phyloP scores from a whole-genome alignment of 2,329 filamentous ascomycete genomes.

The Aspergillus viridinutans region DNA sequence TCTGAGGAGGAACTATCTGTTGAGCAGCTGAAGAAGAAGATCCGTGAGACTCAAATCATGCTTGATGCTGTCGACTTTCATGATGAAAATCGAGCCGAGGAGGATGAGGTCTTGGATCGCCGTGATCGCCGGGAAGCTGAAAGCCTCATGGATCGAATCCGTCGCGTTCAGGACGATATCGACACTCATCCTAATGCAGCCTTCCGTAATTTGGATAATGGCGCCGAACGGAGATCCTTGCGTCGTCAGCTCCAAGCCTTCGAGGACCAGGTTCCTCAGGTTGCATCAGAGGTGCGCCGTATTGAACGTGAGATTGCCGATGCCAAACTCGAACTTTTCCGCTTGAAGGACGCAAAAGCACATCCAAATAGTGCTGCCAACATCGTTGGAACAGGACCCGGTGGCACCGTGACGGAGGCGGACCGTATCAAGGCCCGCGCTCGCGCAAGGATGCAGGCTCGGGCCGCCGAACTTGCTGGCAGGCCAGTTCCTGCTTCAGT shows the following conservation, averaged over 20 bases:
- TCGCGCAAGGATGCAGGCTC: conserved; percentile 98
- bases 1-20: conserved; percentile 75
- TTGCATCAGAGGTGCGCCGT: conserved; percentile 86
- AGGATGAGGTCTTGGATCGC: conserved; percentile 87
- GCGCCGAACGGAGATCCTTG: conserved; percentile 78
- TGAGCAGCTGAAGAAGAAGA: conserved; percentile 87
- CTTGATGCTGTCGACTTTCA: conserved; percentile 95
- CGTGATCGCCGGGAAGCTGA: conserved; percentile 89
- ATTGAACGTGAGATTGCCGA: conserved; percentile 92
- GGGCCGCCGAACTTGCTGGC: conserved; percentile 85
- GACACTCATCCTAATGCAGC: conserved; percentile 80
- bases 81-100: conserved; percentile 82
- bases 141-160: conserved; percentile 86
- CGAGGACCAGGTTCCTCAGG: conserved; percentile 83
- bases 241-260: conserved; percentile 85
- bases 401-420: conserved; percentile 83
- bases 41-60: conserved; percentile 89
- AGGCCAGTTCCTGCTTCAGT: conserved; percentile 65
- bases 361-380: conserved; percentile 74
- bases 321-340: conserved; percentile 85
- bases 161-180: conserved; percentile 90
- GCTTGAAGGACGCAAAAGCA: conserved; percentile 86
- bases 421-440: conserved; percentile 92
- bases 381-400: conserved; percentile 89
- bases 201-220: conserved; percentile 69